Base-by-base conservation (phyloP, 208 protist genomes). In the Trichomonas tenax region DNA sequence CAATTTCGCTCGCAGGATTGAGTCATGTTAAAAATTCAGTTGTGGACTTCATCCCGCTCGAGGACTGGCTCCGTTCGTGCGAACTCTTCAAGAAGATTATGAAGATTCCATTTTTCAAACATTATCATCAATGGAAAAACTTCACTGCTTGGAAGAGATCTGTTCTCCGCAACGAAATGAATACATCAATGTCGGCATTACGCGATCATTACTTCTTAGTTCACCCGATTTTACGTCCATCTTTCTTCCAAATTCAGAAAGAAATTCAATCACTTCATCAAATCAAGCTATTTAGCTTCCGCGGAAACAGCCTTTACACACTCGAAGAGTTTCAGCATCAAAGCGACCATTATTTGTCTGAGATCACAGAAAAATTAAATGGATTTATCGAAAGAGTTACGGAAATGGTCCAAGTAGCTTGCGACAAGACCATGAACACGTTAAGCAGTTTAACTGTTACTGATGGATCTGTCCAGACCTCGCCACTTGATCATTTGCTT, bases 101-200 rank as follows among this genome's bases (percentile, higher is more conserved):
- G 44, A 93, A 51, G 21, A 93, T 93, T 58, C 86, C 86, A 51
- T 93, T 93, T 93, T 93, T 93, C 44, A 93, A 93, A 93, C 40
- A 93, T 93, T 93, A 93, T 51, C 86, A 93, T 51, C 86, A 93
- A 93, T 93, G 86, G 86, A 93, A 93, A 58, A 93, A 41, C 44
- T 93, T 93, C 46, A 51, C 86, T 15, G 17, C 86, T 49, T 93
- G 86, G 86, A 93, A 93, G 46, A 0, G n/a, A 38, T 48, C n/a
- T 31, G 86, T 93, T 51, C 14, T 51, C 21, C 2, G 44, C 11
- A 41, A 93, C 44, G 17, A 93, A 93, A 93, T 93, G 86, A 51
- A 34, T 58, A 41, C 40, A 15, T 41, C 86, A 93, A n/a, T 26
- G n/a, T 48, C 15, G 6, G 41, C 44, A 38, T 51, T 93, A 23